Base-by-base conservation (phyloP, 495 filamentous ascomycete genomes). In the Podospora australis region DNA sequence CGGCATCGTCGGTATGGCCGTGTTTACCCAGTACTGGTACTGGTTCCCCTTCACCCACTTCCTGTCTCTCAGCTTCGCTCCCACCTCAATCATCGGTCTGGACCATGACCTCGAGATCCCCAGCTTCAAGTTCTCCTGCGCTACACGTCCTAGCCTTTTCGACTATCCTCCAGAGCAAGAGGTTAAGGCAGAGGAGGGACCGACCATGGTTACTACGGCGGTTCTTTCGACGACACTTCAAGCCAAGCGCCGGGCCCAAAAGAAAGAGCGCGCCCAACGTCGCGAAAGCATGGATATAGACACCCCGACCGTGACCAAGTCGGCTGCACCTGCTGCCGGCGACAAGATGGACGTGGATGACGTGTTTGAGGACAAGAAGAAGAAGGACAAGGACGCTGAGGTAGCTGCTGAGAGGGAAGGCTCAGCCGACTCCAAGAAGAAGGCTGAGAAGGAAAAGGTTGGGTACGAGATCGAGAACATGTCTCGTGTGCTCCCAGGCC, bases 1-100 rank as follows among this genome's bases (percentile, higher is more conserved):
- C 14, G 94, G 87, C 48, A 92, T 97, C 49, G 90, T 99, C 17
- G 94, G 94, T 52, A 95, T 95, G 80, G 90, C 89, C 32, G 86
- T 99, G 22, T 99, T 99, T 71, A 92, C 88, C 6, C 94, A 99
- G 66, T 99, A 99, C 71, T 99, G 94, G 94, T 99, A 99, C 70
- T 99, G 94, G 94, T 99, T 99, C 81, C 94, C 94, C 39, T 81
- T 96, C 56, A 95, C 92, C 20, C 94, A 97, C 67, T 99, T 99
- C 80, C 69, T 99, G 17, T 91, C 90, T 0, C 75, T 97, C 51
- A 88, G 86, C 60, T 96, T 97, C 63, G 84, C 86, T 6, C 94
- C 94, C 0, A 97, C 94, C 7, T 86, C 90, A 1, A 87, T 99
- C 58, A 95, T 96, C 48, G 91, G 84, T 39, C 81, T 99, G 17